Percentiles rank a stretch among this genome's conserved stretches.
Conservation (phyloP, 2,329 filamentous ascomycete genomes). For the Neopestalotiopsis sp. region DNA sequence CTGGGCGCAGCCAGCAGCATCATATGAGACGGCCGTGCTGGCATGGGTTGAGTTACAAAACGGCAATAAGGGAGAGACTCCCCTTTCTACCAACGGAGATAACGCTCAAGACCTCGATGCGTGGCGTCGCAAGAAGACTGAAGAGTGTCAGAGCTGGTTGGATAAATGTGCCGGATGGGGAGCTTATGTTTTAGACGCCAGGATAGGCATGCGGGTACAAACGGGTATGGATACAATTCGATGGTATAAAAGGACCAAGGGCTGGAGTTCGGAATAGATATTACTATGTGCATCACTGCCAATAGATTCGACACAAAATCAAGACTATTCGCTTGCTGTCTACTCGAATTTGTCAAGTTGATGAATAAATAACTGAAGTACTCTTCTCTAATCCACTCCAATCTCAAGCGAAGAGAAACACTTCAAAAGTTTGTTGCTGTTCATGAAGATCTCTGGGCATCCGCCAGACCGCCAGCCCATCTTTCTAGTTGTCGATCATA, state of each 20-base stretch:
- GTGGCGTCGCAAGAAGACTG: slow-evolving; percentile 54
- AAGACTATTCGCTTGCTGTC: neutral
- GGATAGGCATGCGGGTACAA: slow-evolving; percentile 76
- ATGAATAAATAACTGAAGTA: neutral
- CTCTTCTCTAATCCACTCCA: neutral
- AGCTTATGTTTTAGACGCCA: slow-evolving; percentile 73
- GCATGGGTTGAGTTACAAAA: slow-evolving; percentile 73
- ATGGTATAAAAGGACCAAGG: slow-evolving; percentile 48
- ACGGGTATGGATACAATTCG: slow-evolving; percentile 70
- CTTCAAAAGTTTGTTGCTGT: neutral
- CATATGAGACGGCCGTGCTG: slow-evolving; percentile 87
- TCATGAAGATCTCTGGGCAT: neutral
- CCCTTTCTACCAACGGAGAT: slow-evolving; percentile 17
- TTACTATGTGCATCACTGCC: neutral
- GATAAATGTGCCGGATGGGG: slow-evolving; percentile 75
- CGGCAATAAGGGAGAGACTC: slow-evolving; percentile 36
- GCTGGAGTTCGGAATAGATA: slow-evolving; percentile 27
- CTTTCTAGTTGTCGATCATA: neutral
- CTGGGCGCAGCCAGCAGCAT: slow-evolving; percentile 74
- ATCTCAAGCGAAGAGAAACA: neutral
- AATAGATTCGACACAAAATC: neutral
- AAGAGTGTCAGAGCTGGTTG: slow-evolving; percentile 69
- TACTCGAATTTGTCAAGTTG: neutral
- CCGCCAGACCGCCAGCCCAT: neutral
- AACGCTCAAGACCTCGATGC: slow-evolving; percentile 37